Base-by-base conservation (phyloP, 257 asterid species). In the Solanum corneliomulleri region DNA sequence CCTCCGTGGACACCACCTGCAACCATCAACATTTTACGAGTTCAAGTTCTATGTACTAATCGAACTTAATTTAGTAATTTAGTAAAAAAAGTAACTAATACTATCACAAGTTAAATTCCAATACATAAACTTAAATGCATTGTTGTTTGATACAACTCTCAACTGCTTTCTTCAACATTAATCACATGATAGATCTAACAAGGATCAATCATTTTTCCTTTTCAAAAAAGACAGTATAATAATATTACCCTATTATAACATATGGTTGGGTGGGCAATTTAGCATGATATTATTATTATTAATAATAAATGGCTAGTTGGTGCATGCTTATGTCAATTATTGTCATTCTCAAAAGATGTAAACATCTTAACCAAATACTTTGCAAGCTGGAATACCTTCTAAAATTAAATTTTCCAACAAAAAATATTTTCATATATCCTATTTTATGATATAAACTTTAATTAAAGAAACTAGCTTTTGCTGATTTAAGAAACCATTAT, bases 1-100 rank as follows among this genome's bases (percentile, higher is more conserved):
- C 99, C 87, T 97, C 99, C 0, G 98, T 97, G 0, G 99, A 97
- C 27, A 97, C 98, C 88, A 93, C 99, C 99, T 97, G 88, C 72
- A 85, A 45, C 20, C 42, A 47, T 45, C 12, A 78, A 16, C 20
- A n/a, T 25, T 5, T 25, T 45, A 44, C 21, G 42, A 78, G 66
- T 45, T 77, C 39, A 78, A 77, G 23, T 42, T 42, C 21, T 23
- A 6, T 41, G 82, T 11, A 8, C 21, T 3, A 9, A 6, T 11
- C 2, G 20, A 78, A 18, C 84, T 45, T 3, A 78, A 45, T 27
- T 15, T 78, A 45, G 41, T 45, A 78, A 78, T 44, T 31, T 42
- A 45, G 23, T 27, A 25, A 45, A 78, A 78, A 78, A 44, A 25
- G 64, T 45, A 27, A 78, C 42, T 25, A 25, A 47, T 29, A 37